Conservation (phyloP, 2,329 filamentous ascomycete species). For the Epichloe gansuensis region DNA sequence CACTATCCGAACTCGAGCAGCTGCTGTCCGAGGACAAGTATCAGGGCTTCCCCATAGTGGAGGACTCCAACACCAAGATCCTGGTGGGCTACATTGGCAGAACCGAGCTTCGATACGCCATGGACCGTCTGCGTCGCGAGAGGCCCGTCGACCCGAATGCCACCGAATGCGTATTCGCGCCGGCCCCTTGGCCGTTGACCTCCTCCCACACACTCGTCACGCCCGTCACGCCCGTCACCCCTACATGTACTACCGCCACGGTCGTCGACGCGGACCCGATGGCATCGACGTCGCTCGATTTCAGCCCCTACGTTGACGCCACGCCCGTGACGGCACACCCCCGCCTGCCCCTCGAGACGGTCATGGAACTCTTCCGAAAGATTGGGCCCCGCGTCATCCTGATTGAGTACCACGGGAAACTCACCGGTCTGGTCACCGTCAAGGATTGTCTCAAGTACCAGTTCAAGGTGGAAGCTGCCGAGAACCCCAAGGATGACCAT, state of each 20-base stretch:
- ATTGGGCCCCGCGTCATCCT: constrained; percentile 90
- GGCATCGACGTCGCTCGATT: constrained; percentile 54
- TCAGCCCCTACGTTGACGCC: constrained; percentile 76
- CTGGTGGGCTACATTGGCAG: constrained; percentile 86
- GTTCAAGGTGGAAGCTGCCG: constrained; percentile 85
- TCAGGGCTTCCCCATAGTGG: constrained; percentile 87
- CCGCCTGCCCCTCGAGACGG: constrained; percentile 81
- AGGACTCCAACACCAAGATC: constrained; percentile 55
- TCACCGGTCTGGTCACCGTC: constrained; percentile 81
- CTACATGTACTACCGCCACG: constrained; percentile 28
- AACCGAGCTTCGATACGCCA: constrained; percentile 82
- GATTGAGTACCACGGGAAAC: constrained; percentile 75
- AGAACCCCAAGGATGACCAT: constrained; percentile 54
- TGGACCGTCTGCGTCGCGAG: constrained; percentile 65
- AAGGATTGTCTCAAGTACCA: constrained; percentile 97
- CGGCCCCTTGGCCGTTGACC: constrained; percentile 22
- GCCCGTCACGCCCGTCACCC: constrained; percentile 10
- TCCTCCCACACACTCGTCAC: constrained; percentile 25
- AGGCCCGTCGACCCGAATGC: constrained; percentile 54
- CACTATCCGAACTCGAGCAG: constrained; percentile 63
- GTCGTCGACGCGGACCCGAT: constrained; percentile 49
- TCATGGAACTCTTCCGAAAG: constrained; percentile 98
- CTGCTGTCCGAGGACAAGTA: constrained; percentile 69
- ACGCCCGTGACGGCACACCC: constrained; percentile 89
- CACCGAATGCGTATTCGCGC: constrained; percentile 63